phyloP scores from a whole-genome alignment of 2,329 filamentous ascomycete genomes.

The Balansia obtecta region DNA sequence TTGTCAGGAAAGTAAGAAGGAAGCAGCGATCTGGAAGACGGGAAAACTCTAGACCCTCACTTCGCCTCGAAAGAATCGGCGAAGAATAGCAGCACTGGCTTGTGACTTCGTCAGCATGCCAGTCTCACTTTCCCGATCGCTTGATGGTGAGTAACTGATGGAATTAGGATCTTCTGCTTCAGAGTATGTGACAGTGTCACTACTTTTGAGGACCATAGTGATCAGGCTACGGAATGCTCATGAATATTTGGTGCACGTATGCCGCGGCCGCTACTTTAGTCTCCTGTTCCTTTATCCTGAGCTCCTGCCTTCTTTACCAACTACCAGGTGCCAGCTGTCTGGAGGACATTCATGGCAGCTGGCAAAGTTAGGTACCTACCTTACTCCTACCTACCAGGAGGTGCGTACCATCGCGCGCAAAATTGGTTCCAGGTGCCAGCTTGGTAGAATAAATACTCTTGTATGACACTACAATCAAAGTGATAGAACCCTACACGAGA shows the following conservation, averaged over 20 bases:
- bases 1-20: not conserved
- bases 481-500: no score
- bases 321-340: not conserved
- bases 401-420: no score
- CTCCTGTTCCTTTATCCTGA: not conserved
- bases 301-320: not conserved
- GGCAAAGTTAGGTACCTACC: constrained; percentile 4
- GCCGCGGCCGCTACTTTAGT: not conserved
- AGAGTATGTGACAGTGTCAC: not conserved
- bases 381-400: no score
- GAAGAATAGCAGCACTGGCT: not conserved
- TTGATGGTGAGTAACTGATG: not conserved
- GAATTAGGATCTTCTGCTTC: not conserved
- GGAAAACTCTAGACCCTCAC: not conserved
- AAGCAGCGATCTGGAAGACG: constrained; percentile 5
- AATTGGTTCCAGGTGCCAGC: no score
- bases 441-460: no score
- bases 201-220: not conserved
- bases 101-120: not conserved
- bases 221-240: not conserved
- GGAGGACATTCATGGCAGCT: not conserved
- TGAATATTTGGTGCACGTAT: not conserved
- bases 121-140: not conserved
- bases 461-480: no score
- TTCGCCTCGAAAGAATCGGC: not conserved